Percentiles rank a stretch among this genome's conserved stretches.
phyloP scores from a whole-genome alignment of 1,284 basidiomycete species.

The Pholiota adiposa region DNA sequence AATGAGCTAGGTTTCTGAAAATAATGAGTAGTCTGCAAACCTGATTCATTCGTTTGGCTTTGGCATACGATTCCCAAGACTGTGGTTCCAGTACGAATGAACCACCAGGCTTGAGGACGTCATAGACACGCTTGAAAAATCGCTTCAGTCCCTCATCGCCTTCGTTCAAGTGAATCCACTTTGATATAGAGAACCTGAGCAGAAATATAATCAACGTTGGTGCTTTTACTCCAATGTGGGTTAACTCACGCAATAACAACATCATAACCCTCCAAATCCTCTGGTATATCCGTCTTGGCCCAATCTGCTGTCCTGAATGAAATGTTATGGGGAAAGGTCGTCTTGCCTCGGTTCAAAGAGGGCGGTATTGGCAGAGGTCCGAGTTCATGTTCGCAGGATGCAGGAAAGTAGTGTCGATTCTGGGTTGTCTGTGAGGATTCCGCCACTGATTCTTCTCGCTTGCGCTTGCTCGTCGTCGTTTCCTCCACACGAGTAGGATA shows the following conservation, averaged over 20 bases:
- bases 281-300: constrained; percentile 57
- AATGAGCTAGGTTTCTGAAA: background rate
- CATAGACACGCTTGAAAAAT: constrained; percentile 68
- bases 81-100: constrained; percentile 79
- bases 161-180: constrained; percentile 84
- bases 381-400: constrained; percentile 72
- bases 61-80: constrained; percentile 77
- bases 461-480: constrained; percentile 3
- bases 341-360: constrained; percentile 33
- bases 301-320: constrained; percentile 73
- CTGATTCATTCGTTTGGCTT: constrained; percentile 69
- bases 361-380: constrained; percentile 73
- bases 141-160: constrained; percentile 67
- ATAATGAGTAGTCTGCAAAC: constrained; percentile 33
- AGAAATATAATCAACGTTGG: background rate
- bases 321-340: constrained; percentile 75
- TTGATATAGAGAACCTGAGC: constrained; percentile 76
- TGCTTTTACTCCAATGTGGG: background rate
- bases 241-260: constrained; percentile 71
- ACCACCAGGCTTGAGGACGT: constrained; percentile 60
- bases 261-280: constrained; percentile 67
- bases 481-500: background rate
- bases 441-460: background rate
- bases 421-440: background rate
- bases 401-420: constrained; percentile 63